These are phyloP conservation scores for Vaucheria bursata DNA, from an alignment of 352 stramenopile genomes.

Conservation along the genomic window DNA sequence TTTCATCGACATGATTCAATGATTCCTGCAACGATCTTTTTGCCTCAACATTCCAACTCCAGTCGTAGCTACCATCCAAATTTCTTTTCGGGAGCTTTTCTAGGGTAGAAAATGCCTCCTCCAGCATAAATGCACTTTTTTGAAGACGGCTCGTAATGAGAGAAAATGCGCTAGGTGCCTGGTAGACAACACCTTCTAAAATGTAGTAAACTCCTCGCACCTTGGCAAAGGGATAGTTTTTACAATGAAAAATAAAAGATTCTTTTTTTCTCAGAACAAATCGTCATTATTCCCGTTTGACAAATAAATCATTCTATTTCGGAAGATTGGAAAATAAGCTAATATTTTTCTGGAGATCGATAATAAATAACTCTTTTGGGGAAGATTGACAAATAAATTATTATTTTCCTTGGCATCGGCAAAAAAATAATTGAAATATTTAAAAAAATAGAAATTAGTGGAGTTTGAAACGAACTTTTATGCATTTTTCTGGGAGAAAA, in stretches of 20 bases:
- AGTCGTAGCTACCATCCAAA: constrained; percentile 34
- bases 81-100: constrained; percentile 26
- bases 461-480: too few species aligned
- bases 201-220: constrained; percentile 49
- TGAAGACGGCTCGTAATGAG: constrained; percentile 41
- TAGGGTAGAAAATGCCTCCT: constrained; percentile 35
- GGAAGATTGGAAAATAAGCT: too few species aligned
- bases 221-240: constrained; percentile 14
- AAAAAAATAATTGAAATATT: too few species aligned
- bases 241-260: neutral
- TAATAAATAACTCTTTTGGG: too few species aligned
- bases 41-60: constrained; percentile 39
- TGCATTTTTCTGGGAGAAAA: too few species aligned
- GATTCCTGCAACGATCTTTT: constrained; percentile 15
- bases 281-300: too few species aligned
- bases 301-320: too few species aligned
- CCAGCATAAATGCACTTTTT: constrained; percentile 40
- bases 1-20: constrained; percentile 5
- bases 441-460: too few species aligned
- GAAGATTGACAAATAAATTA: too few species aligned
- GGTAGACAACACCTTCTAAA: constrained; percentile 45
- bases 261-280: neutral
- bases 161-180: constrained; percentile 29
- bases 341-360: too few species aligned
- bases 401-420: too few species aligned